Percentiles rank a stretch among this genome's conserved stretches.
These are phyloP conservation scores for Lecanicillium sp. DNA, from an alignment of 2,329 filamentous ascomycete genomes.

Conservation along the genomic window DNA sequence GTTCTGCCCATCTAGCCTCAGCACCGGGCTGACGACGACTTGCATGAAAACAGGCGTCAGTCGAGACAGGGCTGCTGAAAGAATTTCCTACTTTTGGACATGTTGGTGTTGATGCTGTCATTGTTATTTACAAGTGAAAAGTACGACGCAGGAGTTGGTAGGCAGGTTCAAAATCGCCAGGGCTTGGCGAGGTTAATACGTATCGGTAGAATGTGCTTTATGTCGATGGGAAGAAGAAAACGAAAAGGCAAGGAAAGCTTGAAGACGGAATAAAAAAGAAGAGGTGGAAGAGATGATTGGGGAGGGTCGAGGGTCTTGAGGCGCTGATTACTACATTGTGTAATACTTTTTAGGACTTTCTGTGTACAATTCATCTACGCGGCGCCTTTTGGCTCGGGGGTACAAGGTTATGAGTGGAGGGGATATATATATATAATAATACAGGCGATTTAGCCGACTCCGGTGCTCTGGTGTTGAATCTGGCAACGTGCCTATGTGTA, in stretches of 20 bases:
- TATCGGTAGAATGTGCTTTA: conserved; percentile 8
- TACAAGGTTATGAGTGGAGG: background rate
- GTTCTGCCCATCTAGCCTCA: no score
- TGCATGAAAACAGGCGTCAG: no score
- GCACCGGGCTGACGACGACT: no score
- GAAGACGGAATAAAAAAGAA: background rate
- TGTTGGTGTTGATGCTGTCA: conserved; percentile 3
- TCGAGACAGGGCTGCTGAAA: no score
- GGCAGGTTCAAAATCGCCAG: conserved; percentile 6
- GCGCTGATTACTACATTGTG: conserved; percentile 11
- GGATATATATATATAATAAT: conserved; percentile 4
- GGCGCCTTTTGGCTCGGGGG: conserved; percentile 6
- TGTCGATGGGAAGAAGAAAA: background rate
- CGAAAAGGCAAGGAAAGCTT: background rate
- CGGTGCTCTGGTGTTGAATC: no score
- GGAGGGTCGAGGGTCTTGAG: background rate
- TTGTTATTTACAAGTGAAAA: background rate
- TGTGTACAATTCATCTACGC: conserved; percentile 15
- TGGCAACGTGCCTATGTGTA: no score
- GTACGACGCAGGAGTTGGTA: conserved; percentile 9
- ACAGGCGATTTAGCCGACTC: no score
- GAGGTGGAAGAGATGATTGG: background rate
- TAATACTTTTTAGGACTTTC: conserved; percentile 13
- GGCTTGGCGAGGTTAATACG: conserved; percentile 10
- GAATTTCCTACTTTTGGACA: conserved; percentile 11